Conservation (phyloP, 202 grass and related monocot genomes). For the Dendrocalamus latiflorus region DNA sequence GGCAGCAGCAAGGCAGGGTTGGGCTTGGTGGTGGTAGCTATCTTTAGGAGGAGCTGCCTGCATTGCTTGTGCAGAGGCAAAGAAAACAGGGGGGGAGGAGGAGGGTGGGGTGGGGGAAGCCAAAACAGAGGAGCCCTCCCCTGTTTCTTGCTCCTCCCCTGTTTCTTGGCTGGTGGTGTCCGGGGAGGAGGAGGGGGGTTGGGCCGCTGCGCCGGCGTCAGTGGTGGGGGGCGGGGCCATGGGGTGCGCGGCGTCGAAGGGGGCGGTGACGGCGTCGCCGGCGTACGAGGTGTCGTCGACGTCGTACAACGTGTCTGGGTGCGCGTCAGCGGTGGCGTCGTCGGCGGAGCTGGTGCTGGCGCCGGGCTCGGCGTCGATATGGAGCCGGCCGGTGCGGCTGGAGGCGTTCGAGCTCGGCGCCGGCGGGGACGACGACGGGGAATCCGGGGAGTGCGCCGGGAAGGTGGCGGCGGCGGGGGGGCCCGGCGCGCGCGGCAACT, state of each 20-base stretch:
- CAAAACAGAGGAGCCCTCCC: conserved; percentile 35
- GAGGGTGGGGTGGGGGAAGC: conserved; percentile 7
- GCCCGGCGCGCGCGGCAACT: conserved; percentile 10
- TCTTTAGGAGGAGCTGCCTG: conserved; percentile 32
- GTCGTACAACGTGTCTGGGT: conserved; percentile 35
- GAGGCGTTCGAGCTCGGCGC: conserved; percentile 18
- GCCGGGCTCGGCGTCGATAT: conserved; percentile 16
- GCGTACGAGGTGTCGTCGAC: conserved; percentile 39
- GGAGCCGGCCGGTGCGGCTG: conserved; percentile 37
- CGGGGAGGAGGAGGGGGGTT: not conserved
- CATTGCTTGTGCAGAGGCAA: conserved; percentile 16
- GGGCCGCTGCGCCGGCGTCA: not conserved
- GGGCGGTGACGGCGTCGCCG: conserved; percentile 41
- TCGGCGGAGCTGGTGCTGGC: not conserved
- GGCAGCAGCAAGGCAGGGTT: not conserved
- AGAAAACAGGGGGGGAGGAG: not conserved
- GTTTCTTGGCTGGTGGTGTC: not conserved
- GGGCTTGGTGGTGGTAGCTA: conserved; percentile 8
- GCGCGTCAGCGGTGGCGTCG: conserved; percentile 22
- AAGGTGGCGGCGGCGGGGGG: conserved; percentile 16
- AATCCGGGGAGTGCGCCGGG: not conserved
- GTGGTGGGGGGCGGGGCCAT: conserved; percentile 11
- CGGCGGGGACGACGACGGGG: not conserved
- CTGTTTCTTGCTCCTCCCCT: conserved; percentile 35
- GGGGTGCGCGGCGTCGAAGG: conserved; percentile 78